Evolutionary conservation across 1,284 basidiomycete species (phyloP).

Genomic region (Tetrapyrgos nigripes): DNA sequence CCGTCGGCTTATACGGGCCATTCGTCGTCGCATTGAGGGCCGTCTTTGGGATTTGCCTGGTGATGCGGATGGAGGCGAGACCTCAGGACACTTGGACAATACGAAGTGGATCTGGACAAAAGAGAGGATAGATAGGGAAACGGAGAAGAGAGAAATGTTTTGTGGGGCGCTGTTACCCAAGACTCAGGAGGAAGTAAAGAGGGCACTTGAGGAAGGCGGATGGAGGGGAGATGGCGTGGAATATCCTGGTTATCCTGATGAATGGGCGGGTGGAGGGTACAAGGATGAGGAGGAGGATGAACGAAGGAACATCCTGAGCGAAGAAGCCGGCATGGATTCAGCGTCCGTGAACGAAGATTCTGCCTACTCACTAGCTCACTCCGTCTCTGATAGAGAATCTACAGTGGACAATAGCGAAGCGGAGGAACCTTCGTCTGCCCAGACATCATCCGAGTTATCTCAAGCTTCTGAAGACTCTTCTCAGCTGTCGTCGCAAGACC

Average conservation of each 20-base stretch:
- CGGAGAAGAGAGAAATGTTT: conserved; percentile 6
- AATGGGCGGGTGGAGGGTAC: neutral
- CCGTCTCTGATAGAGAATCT: too few species aligned
- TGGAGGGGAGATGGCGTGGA: neutral
- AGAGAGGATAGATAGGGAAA: conserved; percentile 1
- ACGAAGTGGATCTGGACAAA: neutral
- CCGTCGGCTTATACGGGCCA: conserved; percentile 69
- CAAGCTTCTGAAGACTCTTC: neutral
- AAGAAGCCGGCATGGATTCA: neutral
- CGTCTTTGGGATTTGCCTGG: neutral
- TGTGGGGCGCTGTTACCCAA: conserved; percentile 3
- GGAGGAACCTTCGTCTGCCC: conserved; percentile 25
- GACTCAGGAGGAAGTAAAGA: conserved; percentile 13
- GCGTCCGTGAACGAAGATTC: too few species aligned
- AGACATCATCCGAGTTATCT: neutral
- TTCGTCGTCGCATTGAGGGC: conserved; percentile 63
- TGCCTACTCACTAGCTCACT: too few species aligned
- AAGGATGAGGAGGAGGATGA: neutral
- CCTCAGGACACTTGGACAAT: neutral
- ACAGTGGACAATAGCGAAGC: too few species aligned
- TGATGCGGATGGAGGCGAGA: neutral
- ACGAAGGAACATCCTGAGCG: conserved; percentile 25
- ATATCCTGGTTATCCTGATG: neutral
- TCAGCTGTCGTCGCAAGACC: neutral
- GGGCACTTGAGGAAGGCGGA: conserved; percentile 11